These are phyloP conservation scores for Vigna reflexopilosa DNA, from an alignment of 306 rosid genomes.

Conservation along the genomic window DNA sequence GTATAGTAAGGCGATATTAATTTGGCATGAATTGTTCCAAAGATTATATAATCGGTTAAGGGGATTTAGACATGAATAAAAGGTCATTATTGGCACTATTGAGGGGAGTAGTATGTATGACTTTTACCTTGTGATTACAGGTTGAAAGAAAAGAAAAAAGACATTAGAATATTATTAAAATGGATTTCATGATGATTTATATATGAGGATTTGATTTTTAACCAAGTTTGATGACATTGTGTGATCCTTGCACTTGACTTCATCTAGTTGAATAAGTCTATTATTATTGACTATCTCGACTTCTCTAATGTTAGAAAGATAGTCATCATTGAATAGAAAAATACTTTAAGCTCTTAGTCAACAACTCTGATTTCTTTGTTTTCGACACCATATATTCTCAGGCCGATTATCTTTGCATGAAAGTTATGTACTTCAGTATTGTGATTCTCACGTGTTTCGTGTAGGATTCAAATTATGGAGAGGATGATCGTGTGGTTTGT, in stretches of 20 bases:
- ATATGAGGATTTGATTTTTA: neutral
- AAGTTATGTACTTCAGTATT: constrained; percentile 23
- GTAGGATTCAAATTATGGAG: constrained; percentile 64
- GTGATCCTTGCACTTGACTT: neutral
- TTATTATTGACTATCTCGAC: neutral
- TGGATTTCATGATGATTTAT: neutral
- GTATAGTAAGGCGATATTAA: neutral
- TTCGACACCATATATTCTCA: neutral
- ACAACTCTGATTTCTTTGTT: constrained; percentile 8
- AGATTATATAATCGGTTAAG: neutral
- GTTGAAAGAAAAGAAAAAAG: neutral
- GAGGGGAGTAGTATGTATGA: neutral
- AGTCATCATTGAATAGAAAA: constrained; percentile 6
- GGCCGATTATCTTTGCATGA: neutral
- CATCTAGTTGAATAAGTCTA: neutral
- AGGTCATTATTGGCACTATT: neutral
- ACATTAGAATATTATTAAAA: neutral
- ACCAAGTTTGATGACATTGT: neutral
- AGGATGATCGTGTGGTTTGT: constrained; percentile 60
- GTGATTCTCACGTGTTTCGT: constrained; percentile 43
- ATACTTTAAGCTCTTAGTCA: constrained; percentile 6
- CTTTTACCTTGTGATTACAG: neutral
- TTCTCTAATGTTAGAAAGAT: constrained; percentile 7
- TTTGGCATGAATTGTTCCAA: neutral
- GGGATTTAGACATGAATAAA: neutral